Conservation (phyloP, 2,329 filamentous ascomycete species). For the Aspergillus bombycis region DNA sequence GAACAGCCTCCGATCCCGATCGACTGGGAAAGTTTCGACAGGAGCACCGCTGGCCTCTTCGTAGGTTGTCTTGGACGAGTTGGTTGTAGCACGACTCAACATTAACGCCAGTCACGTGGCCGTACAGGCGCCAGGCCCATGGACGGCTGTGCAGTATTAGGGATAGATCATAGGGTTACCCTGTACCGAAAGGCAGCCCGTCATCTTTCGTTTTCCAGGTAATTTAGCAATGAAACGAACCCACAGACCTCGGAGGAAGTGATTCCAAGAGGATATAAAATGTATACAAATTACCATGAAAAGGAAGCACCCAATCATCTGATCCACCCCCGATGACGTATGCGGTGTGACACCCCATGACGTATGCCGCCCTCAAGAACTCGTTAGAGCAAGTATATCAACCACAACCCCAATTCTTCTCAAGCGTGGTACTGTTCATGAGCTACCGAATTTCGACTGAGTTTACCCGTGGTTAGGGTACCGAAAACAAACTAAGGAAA, state of each 20-base stretch:
- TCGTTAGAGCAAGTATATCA: background rate
- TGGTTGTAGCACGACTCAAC: too few relatives aligned
- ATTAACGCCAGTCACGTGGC: too few relatives aligned
- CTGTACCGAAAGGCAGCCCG: too few relatives aligned
- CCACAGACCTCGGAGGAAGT: background rate
- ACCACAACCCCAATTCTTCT: background rate
- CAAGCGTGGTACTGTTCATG: background rate
- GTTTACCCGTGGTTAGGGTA: background rate
- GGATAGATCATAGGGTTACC: too few relatives aligned
- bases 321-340: background rate
- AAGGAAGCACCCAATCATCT: background rate
- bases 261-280: background rate
- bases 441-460: background rate
- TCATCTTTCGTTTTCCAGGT: background rate
- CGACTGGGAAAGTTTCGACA: constrained; percentile 62
- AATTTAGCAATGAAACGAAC: background rate
- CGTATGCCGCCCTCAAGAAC: background rate
- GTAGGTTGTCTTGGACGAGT: too few relatives aligned
- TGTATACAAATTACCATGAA: background rate
- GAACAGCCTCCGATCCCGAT: constrained; percentile 68
- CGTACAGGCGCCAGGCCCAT: too few relatives aligned
- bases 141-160: too few relatives aligned
- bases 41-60: too few relatives aligned
- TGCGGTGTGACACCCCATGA: background rate
- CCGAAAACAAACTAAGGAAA: background rate